phyloP scores from a whole-genome alignment of 2,329 filamentous ascomycete species.

The Leptodontidium sp. region DNA sequence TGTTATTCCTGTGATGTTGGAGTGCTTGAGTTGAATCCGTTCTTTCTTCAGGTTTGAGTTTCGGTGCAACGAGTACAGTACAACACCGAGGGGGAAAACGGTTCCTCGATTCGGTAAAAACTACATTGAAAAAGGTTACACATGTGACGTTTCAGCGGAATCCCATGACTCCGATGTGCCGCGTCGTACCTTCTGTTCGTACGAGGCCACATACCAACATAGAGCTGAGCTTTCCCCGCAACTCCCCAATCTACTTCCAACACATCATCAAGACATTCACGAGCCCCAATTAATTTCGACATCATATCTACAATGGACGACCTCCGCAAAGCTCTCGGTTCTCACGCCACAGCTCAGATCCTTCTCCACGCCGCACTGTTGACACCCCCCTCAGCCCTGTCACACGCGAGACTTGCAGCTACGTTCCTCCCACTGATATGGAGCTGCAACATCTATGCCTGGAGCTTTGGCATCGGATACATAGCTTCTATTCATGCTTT shows the following conservation, averaged over 20 bases:
- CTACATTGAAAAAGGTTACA: not conserved
- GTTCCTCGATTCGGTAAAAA: not conserved
- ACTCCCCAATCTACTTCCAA: not conserved
- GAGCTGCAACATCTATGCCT: conserved; percentile 25
- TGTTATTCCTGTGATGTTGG: too few species aligned
- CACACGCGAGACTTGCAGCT: conserved; percentile 24
- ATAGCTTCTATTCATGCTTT: conserved; percentile 22
- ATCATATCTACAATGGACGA: not conserved
- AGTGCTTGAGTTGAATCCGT: too few species aligned
- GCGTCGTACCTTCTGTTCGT: not conserved
- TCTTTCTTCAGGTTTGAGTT: not conserved
- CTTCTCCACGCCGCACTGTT: conserved; percentile 27
- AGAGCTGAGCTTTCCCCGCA: not conserved
- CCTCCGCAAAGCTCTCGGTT: conserved; percentile 10
- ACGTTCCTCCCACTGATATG: conserved; percentile 27
- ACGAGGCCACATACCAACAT: conserved; percentile 8
- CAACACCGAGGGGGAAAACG: not conserved
- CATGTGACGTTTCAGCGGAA: not conserved
- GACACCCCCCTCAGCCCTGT: conserved; percentile 26
- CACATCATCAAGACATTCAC: not conserved
- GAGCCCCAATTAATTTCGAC: not conserved
- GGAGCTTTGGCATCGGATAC: conserved; percentile 23
- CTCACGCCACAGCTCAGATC: conserved; percentile 15
- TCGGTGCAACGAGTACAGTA: not conserved
- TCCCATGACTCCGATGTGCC: conserved; percentile 8